Evolutionary conservation across 768 basidiomycete species (phyloP), one percentile per base, ranked within the genome.

Genomic region (Chlorophyllum brunneum): DNA sequence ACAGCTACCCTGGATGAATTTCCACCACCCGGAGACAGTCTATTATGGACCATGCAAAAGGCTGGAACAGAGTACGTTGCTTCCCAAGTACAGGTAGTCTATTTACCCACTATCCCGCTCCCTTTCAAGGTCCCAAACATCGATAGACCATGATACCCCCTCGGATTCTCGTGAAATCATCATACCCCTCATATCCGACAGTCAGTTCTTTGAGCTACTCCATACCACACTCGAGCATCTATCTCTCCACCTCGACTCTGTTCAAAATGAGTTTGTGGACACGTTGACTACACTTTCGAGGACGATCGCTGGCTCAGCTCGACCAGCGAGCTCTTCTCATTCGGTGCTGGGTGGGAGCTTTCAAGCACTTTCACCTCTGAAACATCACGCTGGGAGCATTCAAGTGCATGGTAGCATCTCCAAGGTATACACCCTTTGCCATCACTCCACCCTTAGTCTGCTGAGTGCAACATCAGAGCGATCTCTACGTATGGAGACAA

Each of bases 401-500:
- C 54, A 62, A 4, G 59, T 67, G 24, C 48, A 55, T 15, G 56
- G 53, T 26, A 53, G 60, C 23, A 49, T 65, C 34, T 30, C 55
- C 15, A 65, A 67, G 62, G 67, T 67, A 23, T 43, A 51, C 48
- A 22, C 15, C 7, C 22, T 41, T 42, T 18, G 27, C 20, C 40
- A 11, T 23, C 36, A 5, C 6, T 15, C 18, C 38, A 15, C 15
- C 13, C 22, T 15, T 31, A 31, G 31, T 36, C 16, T 36, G 34
- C 34, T 36, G 4, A 36, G 5, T n/a, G 27, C 48, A 8, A 51
- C 16, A 6, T 43, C 20, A 79, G 76, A 76, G 71, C 9, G 94
- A 98, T 59, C 67, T 98, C 6, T 92, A 90, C 63, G 77, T 82
- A 5, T 97, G 95, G 95, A 74, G 95, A 20, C 84, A 92, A 67